Evolutionary conservation across 2,329 filamentous ascomycete genomes (phyloP), one percentile per base, ranked within the genome.

Genomic region (Epichloe uncinata): DNA sequence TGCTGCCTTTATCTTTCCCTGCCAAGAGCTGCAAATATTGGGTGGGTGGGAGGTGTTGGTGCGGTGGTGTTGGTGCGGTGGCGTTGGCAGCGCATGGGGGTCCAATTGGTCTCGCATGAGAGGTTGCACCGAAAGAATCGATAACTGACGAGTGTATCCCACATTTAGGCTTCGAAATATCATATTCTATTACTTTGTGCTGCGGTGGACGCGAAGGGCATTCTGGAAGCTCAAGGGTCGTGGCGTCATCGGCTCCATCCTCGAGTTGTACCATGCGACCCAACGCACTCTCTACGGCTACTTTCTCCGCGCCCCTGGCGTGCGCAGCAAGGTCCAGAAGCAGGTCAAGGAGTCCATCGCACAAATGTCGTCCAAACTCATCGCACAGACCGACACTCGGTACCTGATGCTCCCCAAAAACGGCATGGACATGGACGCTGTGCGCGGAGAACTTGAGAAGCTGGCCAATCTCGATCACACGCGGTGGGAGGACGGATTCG

Each of bases 401-500:
- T 85, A 93, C 66, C 73, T 87, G 26, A 74, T 77, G 5, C 74
- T 98, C 15, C 93, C 93, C 4, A 84, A 84, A 64, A 81, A 91
- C 62, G 91, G 90, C 63, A 87, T 90, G 83, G 75, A 78, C 26
- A 75, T 83, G 41, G 89, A 96, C 16, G 80, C 82, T 54, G 78
- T 98, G 41, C 79, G 82, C 57, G 78, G 80, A 53, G 91, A 96
- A 72, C 77, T 98, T 54, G 79, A 83, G 53, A 79, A 81, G 57
- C 73, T 98, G 57, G 82, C 84, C 15, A 81, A 76, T 46, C 86
- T 98, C 85, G 84, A 96, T 60, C 93, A 97, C 68, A 95, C 90
- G 2, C 79, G 85, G 56, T 98, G 93, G 93, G 93, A 98, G 69
- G 91, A 97, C 66, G 93, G 93, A 8, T 84, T 81, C 56, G 93